Base-by-base conservation (phyloP, 345 rosid genomes). In the Eucalyptus rudis region DNA sequence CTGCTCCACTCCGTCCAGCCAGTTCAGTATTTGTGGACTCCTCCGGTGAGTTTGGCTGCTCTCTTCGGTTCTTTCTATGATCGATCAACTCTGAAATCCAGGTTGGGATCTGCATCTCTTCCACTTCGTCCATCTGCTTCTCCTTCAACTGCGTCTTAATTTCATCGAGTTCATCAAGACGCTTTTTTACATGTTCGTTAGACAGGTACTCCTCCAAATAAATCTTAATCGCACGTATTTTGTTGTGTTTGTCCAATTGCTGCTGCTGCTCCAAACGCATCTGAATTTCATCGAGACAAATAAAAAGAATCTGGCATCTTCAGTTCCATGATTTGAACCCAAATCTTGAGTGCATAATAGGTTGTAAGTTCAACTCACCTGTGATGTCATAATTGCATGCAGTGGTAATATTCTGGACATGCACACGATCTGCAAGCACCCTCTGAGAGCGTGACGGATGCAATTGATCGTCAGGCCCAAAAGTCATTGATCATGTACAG, bases 401-500 rank as follows among this genome's bases (percentile, higher is more conserved):
- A 97, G 94, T 2, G 99, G 99, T 45, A 97, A 90, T 51, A 96
- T 94, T 76, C 97, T 95, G 91, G 92, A 93, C 89, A 97, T 96
- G 90, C 96, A 95, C 13, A 0, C 1, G 68, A 96, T 90, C 94
- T 96, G 99, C 79, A 97, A 89, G 50, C 93, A 76, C 4, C 56
- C 93, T 92, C 98, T 96, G 89, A 43, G 88, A 64, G 29, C 24
- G 8, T 15, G 33, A 2, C 44, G 16, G n/a, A 22, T n/a, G 71
- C 5, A 54, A 29, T 87, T 40, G 25, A 25, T 20, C 1, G 50
- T 81, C 27, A 64, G 45, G n/a, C 2, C 86, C 22, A n/a, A n/a
- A 49, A 27, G 24, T 22, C 12, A 20, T 10, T 11, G 4, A 83
- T 7, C 15, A 3, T 36, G 13, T 12, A 14, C 49, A 47, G 45